Base-by-base conservation (phyloP, 2,329 filamentous ascomycete genomes). In the Pseudogymnoascus sp. region DNA sequence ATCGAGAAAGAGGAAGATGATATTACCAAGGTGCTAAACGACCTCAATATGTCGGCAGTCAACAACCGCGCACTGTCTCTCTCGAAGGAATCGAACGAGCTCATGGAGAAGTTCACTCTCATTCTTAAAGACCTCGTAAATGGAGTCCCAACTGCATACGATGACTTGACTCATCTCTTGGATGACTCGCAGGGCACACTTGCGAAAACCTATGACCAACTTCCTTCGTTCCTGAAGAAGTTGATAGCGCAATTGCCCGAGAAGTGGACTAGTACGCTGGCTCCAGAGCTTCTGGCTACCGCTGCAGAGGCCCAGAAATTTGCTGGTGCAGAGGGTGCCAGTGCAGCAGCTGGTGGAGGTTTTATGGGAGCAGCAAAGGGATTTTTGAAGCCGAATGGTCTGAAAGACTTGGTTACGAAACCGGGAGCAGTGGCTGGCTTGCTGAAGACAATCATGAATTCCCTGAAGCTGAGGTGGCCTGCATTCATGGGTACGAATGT, bases 121-220 rank as follows among this genome's bases (percentile, higher is more conserved):
- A 87, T 97, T 35, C 88, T 99, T 70, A 94, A 93, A 72, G 94
- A 99, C 72, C 83, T 97, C 14, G 84, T 94, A 69, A 92, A 92
- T 71, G 94, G 94, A 64, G 94, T 91, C 1, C 94, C 94, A 2
- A 97, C 93, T 0, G 94, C 94, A 2, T 96, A 95, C 74, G 82
- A 88, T 70, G 94, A 99, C 72, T 86, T 99, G n/a, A 85, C 79
- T 2, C 69, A 71, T 12, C 79, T 88, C 20, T 74, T 87, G 43
- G 82, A 86, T 63, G 83, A 86, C 70, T 79, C 79, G 63, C 82
- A 87, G 69, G 81, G 81, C 62, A 76, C 79, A n/a, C 76, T 87
- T n/a, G 77, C 79, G 39, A 78, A 79, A 62, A 79, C 79, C 63
- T 87, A 82, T 69, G 83, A 86, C 62, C 81, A 86, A 65, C 82